Base-by-base conservation (phyloP, 1,284 basidiomycete genomes). In the Peniophora sp. region DNA sequence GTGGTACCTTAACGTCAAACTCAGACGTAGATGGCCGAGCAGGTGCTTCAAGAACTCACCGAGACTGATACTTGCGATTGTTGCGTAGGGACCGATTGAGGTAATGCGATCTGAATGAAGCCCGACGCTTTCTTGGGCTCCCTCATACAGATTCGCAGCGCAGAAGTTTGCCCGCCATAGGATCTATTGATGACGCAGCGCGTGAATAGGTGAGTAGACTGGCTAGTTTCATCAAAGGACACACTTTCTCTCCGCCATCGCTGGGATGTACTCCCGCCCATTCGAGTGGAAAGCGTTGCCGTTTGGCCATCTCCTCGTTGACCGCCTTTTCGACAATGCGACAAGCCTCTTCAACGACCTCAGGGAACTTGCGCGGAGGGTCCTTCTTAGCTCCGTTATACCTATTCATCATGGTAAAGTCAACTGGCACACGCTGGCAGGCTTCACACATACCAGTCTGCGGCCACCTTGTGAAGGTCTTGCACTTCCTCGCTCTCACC, bases 21-120 rank as follows among this genome's bases (percentile, higher is more conserved):
- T 32, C 27, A 32, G 27, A n/a, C n/a, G n/a, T n/a, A n/a, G n/a
- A n/a, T n/a, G n/a, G n/a, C n/a, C n/a, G n/a, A n/a, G n/a, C n/a
- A n/a, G n/a, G n/a, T n/a, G n/a, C n/a, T n/a, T n/a, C n/a, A n/a
- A n/a, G n/a, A 44, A 64, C 72, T 56, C 65, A 76, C 93, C 93
- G n/a, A 97, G 79, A 55, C 92, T 94, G 41, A 97, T 67, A 6
- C 91, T 94, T 8, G 93, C 94, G 58, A 97, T 97, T 0, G 94
- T 96, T 1, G 91, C 83, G 64, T 88, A 93, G 3, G 94, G 94
- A 1, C 94, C 94, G 11, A 97, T 75, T 68, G 92, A 87, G 37
- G 85, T 87, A 45, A 68, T 51, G 52, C 83, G 79, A 62, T 88
- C 94, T 1, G 91, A 85, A 62, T 96, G 93, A 64, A 81, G 86